These are phyloP conservation scores for Zostera marina DNA, from an alignment of 116 monocot genomes.

Conservation along the genomic window DNA sequence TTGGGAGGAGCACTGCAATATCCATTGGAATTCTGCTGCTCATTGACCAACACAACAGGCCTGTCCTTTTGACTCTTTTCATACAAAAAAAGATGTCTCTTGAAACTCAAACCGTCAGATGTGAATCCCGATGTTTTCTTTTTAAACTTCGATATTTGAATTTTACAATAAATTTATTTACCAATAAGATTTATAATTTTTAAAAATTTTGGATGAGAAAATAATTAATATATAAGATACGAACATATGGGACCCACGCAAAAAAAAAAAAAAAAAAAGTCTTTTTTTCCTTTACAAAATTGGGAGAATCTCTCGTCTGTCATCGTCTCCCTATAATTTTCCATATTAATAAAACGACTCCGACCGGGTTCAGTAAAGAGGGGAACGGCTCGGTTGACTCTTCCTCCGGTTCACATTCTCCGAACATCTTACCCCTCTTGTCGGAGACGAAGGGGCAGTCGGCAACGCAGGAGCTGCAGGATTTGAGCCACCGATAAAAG, in stretches of 20 bases:
- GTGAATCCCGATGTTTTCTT: no score
- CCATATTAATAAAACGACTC: background rate
- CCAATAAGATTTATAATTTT: no score
- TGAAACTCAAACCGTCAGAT: no score
- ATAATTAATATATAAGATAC: background rate
- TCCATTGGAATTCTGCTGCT: no score
- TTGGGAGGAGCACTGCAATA: no score
- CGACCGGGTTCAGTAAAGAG: slow-evolving; percentile 26
- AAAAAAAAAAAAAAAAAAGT: background rate
- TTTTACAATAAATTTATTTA: no score
- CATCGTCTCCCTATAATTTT: background rate
- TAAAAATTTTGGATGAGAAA: no score
- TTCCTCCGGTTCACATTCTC: slow-evolving; percentile 33
- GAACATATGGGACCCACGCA: background rate
- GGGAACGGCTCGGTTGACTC: slow-evolving; percentile 40
- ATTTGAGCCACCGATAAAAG: background rate
- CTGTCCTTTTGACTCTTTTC: no score
- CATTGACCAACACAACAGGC: no score
- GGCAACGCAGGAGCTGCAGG: background rate
- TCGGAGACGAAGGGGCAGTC: background rate
- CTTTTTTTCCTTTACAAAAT: slow-evolving; percentile 2
- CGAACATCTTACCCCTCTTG: background rate
- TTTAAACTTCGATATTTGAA: no score
- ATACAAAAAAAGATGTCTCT: no score
- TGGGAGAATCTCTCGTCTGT: background rate